phyloP scores from a whole-genome alignment of 352 stramenopile species.

The Globisporangium cylindrosporum region DNA sequence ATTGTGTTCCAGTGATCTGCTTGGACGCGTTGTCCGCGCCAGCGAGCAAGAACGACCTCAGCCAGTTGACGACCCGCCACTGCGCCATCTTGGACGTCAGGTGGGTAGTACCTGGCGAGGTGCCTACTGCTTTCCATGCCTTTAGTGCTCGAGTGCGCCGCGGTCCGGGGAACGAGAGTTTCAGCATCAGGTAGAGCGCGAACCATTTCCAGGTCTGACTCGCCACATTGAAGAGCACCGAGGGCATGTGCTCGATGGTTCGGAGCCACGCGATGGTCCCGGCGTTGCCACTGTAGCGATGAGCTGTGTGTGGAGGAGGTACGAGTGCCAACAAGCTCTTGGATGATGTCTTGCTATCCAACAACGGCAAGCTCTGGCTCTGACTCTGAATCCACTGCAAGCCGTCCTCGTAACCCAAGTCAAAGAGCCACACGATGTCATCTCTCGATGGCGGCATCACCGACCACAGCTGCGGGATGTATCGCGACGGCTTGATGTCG shows the following conservation, averaged over 20 bases:
- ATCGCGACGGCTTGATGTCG: constrained; percentile 62
- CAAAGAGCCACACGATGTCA: constrained; percentile 54
- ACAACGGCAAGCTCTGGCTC: constrained; percentile 13
- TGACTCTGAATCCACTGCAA: constrained; percentile 30
- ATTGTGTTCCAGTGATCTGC: not conserved
- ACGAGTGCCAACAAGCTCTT: not conserved
- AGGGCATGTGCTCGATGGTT: not conserved
- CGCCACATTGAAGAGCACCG: not conserved
- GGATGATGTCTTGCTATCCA: not conserved
- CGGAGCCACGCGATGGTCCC: not conserved
- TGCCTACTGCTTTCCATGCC: not conserved
- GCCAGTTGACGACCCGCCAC: constrained; percentile 1
- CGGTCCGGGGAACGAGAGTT: not conserved
- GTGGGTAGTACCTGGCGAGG: not conserved
- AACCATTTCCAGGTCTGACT: not conserved
- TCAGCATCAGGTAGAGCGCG: not conserved
- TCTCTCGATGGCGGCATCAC: constrained; percentile 48
- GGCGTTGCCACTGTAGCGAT: not conserved
- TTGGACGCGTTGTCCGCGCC: not conserved
- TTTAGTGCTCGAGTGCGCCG: not conserved
- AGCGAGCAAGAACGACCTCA: not conserved
- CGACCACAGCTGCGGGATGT: constrained; percentile 61
- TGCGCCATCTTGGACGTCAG: not conserved
- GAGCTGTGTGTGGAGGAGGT: not conserved
- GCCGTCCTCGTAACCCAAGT: constrained; percentile 47